These are phyloP conservation scores for Akanthomyces muscarius DNA, from an alignment of 2,329 filamentous ascomycete genomes.

Conservation along the genomic window DNA sequence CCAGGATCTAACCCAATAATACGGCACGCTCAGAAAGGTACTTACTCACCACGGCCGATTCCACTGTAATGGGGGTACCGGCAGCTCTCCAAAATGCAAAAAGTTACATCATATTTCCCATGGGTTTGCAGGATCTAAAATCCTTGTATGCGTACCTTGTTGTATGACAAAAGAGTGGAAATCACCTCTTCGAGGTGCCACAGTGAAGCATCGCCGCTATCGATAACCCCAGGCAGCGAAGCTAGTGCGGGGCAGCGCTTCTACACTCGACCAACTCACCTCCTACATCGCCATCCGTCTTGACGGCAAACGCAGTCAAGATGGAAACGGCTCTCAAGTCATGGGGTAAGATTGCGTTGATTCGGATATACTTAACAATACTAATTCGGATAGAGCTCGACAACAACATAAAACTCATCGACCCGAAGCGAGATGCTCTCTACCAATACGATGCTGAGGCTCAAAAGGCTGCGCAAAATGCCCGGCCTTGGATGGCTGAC, in stretches of 20 bases:
- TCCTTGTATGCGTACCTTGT: too few relatives aligned
- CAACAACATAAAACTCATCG: slow-evolving; percentile 78
- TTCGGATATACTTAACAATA: neutral
- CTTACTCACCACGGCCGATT: too few relatives aligned
- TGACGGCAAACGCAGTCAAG: slow-evolving; percentile 19
- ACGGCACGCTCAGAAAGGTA: too few relatives aligned
- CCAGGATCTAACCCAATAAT: too few relatives aligned
- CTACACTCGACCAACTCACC: slow-evolving; percentile 9
- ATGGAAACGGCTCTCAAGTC: slow-evolving; percentile 29
- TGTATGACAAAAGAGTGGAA: too few relatives aligned
- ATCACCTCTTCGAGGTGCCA: neutral
- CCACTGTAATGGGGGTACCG: too few relatives aligned
- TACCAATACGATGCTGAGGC: slow-evolving; percentile 73
- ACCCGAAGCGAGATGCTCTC: slow-evolving; percentile 83
- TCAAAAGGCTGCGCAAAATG: slow-evolving; percentile 61
- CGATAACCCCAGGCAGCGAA: slow-evolving; percentile 13
- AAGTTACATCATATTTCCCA: too few relatives aligned
- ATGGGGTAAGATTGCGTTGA: slow-evolving; percentile 25
- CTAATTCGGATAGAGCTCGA: slow-evolving; percentile 65
- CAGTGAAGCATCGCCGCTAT: neutral
- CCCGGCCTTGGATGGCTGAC: slow-evolving; percentile 72
- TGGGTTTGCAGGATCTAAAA: too few relatives aligned
- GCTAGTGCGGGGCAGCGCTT: slow-evolving; percentile 25
- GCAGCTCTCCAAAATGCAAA: too few relatives aligned
- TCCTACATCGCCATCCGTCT: slow-evolving; percentile 21